Evolutionary conservation across 305 asterid genomes (phyloP).

Genomic region (Solanum hybrid): DNA sequence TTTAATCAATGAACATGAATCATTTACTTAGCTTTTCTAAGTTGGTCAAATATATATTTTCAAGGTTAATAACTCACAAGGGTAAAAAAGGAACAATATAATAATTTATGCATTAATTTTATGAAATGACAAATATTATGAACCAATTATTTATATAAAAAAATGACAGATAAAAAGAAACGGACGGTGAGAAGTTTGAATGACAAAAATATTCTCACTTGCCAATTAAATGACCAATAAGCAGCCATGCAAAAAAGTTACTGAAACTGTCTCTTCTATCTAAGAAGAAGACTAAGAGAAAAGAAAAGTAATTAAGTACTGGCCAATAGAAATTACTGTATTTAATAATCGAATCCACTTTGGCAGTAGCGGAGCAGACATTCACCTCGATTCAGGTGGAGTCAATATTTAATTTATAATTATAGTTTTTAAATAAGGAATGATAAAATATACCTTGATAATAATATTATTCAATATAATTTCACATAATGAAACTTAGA

Average conservation of each 20-base stretch:
- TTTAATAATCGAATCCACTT: background rate
- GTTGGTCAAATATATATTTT: too few species aligned
- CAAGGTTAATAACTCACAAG: too few species aligned
- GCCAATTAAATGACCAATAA: background rate
- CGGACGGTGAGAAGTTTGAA: background rate
- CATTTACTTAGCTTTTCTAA: too few species aligned
- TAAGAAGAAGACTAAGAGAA: too few species aligned
- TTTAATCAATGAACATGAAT: background rate
- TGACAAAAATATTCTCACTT: background rate
- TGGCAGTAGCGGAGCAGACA: background rate
- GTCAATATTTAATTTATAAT: background rate
- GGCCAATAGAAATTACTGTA: background rate
- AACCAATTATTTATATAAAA: fast-evolving
- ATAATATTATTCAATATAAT: too few species aligned
- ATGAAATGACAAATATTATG: fast-evolving
- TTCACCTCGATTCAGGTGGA: background rate
- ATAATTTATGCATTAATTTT: too few species aligned
- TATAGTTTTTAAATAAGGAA: too few species aligned
- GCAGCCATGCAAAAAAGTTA: background rate
- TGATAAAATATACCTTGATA: too few species aligned
- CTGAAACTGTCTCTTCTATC: background rate
- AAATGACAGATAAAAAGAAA: fast-evolving
- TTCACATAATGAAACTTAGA: fast-evolving
- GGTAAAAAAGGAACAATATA: too few species aligned
- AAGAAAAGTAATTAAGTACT: background rate